phyloP scores from a whole-genome alignment of 2,329 filamentous ascomycete species.

The Chaetomium strumarium region DNA sequence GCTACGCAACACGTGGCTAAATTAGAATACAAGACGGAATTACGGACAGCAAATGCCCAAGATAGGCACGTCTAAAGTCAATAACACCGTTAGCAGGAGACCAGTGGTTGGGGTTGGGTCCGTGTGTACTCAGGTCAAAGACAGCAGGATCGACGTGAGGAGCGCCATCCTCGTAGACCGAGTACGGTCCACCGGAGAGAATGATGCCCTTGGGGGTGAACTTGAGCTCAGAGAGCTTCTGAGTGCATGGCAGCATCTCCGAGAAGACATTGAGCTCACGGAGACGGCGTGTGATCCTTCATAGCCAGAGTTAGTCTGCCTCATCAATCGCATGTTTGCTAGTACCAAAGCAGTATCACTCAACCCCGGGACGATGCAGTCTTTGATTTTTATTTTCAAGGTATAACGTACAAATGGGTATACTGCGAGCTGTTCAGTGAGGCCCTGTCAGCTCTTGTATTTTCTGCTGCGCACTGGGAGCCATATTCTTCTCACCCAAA shows the following conservation, averaged over 20 bases:
- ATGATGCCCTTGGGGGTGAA: slow-evolving; percentile 84
- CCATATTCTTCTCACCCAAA: slow-evolving; percentile 17
- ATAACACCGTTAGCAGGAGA: slow-evolving; percentile 19
- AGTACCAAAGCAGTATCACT: background rate
- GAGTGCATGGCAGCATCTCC: slow-evolving; percentile 84
- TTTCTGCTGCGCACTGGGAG: background rate
- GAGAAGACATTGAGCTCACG: slow-evolving; percentile 48
- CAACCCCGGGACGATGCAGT: background rate
- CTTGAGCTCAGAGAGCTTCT: slow-evolving; percentile 67
- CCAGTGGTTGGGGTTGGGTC: slow-evolving; percentile 40
- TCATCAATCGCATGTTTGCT: background rate
- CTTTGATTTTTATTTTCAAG: slow-evolving; percentile 4
- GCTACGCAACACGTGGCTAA: background rate
- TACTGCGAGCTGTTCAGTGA: slow-evolving; percentile 17
- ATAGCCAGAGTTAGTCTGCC: slow-evolving; percentile 3
- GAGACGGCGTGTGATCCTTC: slow-evolving; percentile 21
- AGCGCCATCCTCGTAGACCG: slow-evolving; percentile 68
- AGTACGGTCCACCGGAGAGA: slow-evolving; percentile 52
- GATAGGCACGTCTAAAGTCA: slow-evolving; percentile 27
- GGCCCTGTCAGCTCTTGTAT: slow-evolving; percentile 3
- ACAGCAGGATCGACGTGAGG: slow-evolving; percentile 68
- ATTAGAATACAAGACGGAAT: background rate
- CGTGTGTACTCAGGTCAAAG: slow-evolving; percentile 58
- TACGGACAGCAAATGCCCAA: slow-evolving; percentile 30
- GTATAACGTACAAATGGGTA: slow-evolving; percentile 20